Conservation (phyloP, 305 asterid species). For the Rubia tinctorum region DNA sequence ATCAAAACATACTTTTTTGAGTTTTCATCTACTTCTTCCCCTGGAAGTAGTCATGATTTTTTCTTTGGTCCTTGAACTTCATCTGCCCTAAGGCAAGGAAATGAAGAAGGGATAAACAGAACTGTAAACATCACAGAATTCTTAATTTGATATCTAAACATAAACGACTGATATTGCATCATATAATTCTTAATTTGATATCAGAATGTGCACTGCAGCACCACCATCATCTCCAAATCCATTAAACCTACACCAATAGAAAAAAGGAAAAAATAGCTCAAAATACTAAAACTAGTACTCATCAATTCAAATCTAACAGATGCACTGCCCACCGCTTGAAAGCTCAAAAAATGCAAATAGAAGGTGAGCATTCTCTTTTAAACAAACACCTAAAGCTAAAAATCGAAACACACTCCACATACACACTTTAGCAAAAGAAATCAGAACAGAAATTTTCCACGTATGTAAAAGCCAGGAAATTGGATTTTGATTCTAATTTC, state of each 20-base stretch:
- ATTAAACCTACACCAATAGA: constrained; percentile 45
- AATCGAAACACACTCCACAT: neutral
- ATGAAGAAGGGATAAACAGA: neutral
- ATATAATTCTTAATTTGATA: constrained; percentile 40
- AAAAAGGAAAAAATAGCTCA: neutral
- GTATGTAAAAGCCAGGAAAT: neutral
- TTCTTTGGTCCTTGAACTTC: constrained; percentile 53
- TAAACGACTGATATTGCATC: no score
- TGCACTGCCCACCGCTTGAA: neutral
- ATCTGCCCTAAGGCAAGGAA: constrained; percentile 29
- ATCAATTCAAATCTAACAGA: neutral
- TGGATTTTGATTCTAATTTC: no score
- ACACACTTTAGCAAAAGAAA: neutral
- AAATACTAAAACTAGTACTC: neutral
- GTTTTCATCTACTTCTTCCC: constrained; percentile 60
- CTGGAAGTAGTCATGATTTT: constrained; percentile 71
- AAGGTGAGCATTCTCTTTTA: no score
- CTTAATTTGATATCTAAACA: no score
- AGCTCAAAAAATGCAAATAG: no score
- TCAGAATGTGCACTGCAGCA: constrained; percentile 58
- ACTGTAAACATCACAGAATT: no score
- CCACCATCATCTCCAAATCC: constrained; percentile 88
- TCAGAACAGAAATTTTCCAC: neutral
- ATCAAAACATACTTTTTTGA: constrained; percentile 45
- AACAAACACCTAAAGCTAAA: neutral